These are phyloP conservation scores for Micractinium sp. DNA, from an alignment of 139 green algal genomes.

Conservation along the genomic window DNA sequence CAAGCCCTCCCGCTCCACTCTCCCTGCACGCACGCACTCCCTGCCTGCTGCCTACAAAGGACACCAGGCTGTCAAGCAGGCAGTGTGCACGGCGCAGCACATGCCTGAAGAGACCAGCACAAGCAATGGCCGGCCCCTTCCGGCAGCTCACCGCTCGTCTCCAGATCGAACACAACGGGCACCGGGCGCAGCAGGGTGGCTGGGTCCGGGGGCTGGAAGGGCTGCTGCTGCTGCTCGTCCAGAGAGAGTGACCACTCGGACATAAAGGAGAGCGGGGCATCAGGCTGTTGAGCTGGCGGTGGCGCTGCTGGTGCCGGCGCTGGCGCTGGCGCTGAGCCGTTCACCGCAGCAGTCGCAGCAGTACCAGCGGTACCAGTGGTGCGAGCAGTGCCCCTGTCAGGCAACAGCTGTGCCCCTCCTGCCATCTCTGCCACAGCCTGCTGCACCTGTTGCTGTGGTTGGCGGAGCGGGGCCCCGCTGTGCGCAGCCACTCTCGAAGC, in stretches of 20 bases:
- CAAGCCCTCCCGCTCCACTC: neutral
- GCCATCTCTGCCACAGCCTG: too few species aligned
- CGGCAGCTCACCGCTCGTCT: conserved; percentile 57
- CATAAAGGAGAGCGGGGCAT: neutral
- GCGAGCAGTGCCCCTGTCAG: neutral
- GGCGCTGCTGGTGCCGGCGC: neutral
- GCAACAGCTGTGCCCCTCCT: too few species aligned
- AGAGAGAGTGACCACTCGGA: neutral
- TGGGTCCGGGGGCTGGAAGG: neutral
- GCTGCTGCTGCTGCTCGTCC: conserved; percentile 16
- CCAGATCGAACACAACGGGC: conserved; percentile 66
- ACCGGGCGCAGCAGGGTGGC: neutral
- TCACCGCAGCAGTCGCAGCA: neutral
- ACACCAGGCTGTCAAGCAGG: neutral
- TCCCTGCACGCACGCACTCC: neutral
- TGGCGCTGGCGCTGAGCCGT: neutral
- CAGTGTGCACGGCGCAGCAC: neutral
- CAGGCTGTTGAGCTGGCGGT: neutral
- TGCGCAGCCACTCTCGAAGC: too few species aligned
- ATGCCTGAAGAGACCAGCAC: neutral
- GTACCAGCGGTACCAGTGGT: neutral
- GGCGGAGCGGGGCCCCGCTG: neutral
- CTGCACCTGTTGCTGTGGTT: neutral
- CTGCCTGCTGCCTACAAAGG: neutral
- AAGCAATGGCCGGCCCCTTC: too few species aligned